These are phyloP conservation scores for Microascus cirrosus DNA, from an alignment of 2,329 filamentous ascomycete species.

Conservation along the genomic window DNA sequence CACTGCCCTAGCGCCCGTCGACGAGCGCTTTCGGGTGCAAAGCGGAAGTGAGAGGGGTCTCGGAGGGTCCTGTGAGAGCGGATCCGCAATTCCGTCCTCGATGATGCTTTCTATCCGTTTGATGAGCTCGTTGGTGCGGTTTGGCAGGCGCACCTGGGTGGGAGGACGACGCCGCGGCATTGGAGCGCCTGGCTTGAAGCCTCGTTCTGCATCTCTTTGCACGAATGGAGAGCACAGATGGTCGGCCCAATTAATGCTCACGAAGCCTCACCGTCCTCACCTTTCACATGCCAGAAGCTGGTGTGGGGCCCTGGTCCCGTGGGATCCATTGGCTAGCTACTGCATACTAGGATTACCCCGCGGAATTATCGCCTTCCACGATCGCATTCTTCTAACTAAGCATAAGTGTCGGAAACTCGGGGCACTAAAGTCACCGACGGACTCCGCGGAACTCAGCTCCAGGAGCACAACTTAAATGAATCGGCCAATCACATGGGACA, in stretches of 20 bases:
- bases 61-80: background rate
- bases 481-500: background rate
- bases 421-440: background rate
- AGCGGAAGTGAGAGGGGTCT: conserved; percentile 2
- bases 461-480: background rate
- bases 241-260: background rate
- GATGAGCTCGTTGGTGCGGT: conserved; percentile 1
- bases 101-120: conserved; percentile 22
- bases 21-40: conserved; percentile 5
- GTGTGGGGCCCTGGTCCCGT: background rate
- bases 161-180: background rate
- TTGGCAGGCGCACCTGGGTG: background rate
- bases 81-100: conserved; percentile 15
- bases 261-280: too few relatives aligned
- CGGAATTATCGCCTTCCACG: background rate
- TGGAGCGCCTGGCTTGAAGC: background rate
- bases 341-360: background rate
- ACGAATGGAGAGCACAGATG: background rate
- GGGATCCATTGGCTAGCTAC: background rate
- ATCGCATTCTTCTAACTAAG: background rate
- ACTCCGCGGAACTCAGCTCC: background rate
- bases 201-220: background rate
- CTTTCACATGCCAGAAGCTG: background rate
- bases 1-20: background rate
- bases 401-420: background rate